Evolutionary conservation across 2,329 filamentous ascomycete species (phyloP).

Genomic region (Monosporascus sp.): DNA sequence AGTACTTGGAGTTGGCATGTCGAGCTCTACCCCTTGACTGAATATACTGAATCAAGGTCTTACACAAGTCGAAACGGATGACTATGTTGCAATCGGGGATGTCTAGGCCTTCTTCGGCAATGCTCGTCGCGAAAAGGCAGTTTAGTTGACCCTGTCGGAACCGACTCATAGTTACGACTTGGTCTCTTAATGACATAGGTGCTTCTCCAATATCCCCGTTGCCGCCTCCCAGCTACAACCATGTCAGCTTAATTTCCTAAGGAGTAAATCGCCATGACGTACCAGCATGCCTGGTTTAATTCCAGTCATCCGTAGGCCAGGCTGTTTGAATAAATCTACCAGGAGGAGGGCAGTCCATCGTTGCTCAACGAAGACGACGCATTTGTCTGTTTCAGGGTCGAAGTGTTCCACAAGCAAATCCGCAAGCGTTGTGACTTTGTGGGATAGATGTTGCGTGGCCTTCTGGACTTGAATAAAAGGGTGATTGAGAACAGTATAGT

Average conservation of each 20-base stretch:
- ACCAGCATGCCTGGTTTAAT: conserved; percentile 49
- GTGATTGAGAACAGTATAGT: conserved; percentile 48
- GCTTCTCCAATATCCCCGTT: conserved; percentile 47
- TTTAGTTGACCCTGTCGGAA: conserved; percentile 56
- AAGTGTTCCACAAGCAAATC: conserved; percentile 60
- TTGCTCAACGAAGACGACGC: conserved; percentile 83
- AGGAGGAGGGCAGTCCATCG: conserved; percentile 73
- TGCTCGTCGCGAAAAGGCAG: conserved; percentile 61
- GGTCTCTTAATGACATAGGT: conserved; percentile 65
- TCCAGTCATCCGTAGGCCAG: conserved; percentile 54
- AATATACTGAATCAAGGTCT: conserved; percentile 89
- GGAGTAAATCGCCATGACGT: conserved; percentile 10
- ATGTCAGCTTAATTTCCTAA: conserved; percentile 11
- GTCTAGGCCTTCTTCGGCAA: conserved; percentile 64
- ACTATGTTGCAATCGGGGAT: conserved; percentile 63
- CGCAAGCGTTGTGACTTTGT: conserved; percentile 65
- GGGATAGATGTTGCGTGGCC: conserved; percentile 48
- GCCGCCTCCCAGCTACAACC: conserved; percentile 32
- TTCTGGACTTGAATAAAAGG: conserved; percentile 33
- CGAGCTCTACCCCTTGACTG: conserved; percentile 87
- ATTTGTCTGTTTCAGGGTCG: conserved; percentile 52
- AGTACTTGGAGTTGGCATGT: conserved; percentile 69
- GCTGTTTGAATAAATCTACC: conserved; percentile 57
- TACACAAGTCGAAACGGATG: conserved; percentile 78
- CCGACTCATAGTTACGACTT: conserved; percentile 66